Evolutionary conservation across 2,329 filamentous ascomycete species (phyloP).

Genomic region (Lanzia echinophila): DNA sequence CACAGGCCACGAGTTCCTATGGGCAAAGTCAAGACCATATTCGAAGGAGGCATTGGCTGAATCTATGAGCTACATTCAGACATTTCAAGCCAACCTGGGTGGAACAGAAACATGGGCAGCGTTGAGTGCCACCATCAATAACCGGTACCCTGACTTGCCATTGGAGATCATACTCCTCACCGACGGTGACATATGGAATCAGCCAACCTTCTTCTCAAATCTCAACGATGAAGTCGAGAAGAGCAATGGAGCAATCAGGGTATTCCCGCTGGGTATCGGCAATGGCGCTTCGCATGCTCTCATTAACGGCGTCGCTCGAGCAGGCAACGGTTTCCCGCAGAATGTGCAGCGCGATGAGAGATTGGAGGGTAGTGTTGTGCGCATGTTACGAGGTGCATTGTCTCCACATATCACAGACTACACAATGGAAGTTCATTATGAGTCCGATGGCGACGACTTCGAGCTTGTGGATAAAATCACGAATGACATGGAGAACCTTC

Average conservation of each 20-base stretch:
- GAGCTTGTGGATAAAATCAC: constrained; percentile 54
- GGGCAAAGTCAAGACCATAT: constrained; percentile 41
- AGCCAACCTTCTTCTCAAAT: constrained; percentile 38
- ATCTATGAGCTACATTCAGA: constrained; percentile 38
- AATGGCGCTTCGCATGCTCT: constrained; percentile 43
- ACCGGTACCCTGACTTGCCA: constrained; percentile 39
- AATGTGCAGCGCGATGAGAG: constrained; percentile 55
- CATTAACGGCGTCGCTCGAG: constrained; percentile 47
- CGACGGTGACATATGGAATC: constrained; percentile 48
- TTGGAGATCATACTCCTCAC: constrained; percentile 51
- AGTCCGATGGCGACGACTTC: constrained; percentile 45
- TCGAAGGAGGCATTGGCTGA: constrained; percentile 37
- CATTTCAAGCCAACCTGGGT: constrained; percentile 42
- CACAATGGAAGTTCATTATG: constrained; percentile 55
- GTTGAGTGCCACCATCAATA: constrained; percentile 38
- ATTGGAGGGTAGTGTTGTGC: constrained; percentile 61
- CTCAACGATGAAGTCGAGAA: constrained; percentile 36
- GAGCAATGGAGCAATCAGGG: constrained; percentile 39
- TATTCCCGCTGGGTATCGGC: constrained; percentile 52
- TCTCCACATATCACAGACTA: constrained; percentile 61
- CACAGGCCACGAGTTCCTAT: constrained; percentile 39
- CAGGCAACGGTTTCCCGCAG: constrained; percentile 54
- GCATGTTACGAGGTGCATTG: constrained; percentile 67
- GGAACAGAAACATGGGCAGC: constrained; percentile 47
- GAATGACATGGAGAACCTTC: constrained; percentile 39